phyloP scores from a whole-genome alignment of 2,329 filamentous ascomycete genomes.

The Trichoderma oligosporum region DNA sequence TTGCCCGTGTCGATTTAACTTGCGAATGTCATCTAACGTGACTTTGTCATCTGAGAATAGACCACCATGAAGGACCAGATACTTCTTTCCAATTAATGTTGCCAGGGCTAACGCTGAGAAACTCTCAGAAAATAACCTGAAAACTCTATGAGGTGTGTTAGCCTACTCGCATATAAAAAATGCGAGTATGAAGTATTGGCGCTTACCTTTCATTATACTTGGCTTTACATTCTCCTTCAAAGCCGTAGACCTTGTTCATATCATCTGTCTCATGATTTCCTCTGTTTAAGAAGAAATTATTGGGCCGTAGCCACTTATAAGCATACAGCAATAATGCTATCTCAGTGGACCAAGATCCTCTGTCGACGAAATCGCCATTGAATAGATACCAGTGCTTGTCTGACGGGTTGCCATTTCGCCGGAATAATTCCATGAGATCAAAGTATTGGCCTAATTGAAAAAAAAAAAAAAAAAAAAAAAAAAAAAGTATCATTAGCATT shows the following conservation, averaged over 20 bases:
- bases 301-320: slow-evolving; percentile 92
- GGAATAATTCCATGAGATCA: slow-evolving; percentile 93
- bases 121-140: slow-evolving; percentile 97
- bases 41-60: slow-evolving; percentile 94
- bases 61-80: slow-evolving; percentile 88
- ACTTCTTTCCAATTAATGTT: slow-evolving; percentile 86
- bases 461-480: too few species aligned
- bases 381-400: slow-evolving; percentile 93
- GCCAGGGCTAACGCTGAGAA: slow-evolving; percentile 93
- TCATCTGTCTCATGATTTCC: slow-evolving; percentile 99
- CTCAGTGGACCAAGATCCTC: slow-evolving; percentile 97
- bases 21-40: slow-evolving; percentile 88
- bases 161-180: background rate
- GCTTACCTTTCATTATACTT: slow-evolving; percentile 84
- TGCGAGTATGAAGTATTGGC: background rate
- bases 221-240: slow-evolving; percentile 95
- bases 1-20: slow-evolving; percentile 85
- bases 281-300: slow-evolving; percentile 88
- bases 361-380: slow-evolving; percentile 97
- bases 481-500: too few species aligned
- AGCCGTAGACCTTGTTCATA: slow-evolving; percentile 98
- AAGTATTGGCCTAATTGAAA: slow-evolving; percentile 77
- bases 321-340: slow-evolving; percentile 90
- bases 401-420: slow-evolving; percentile 77
- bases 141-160: slow-evolving; percentile 52